Conservation (phyloP, 2,329 filamentous ascomycete species). For the Cryphonectria parasitica region DNA sequence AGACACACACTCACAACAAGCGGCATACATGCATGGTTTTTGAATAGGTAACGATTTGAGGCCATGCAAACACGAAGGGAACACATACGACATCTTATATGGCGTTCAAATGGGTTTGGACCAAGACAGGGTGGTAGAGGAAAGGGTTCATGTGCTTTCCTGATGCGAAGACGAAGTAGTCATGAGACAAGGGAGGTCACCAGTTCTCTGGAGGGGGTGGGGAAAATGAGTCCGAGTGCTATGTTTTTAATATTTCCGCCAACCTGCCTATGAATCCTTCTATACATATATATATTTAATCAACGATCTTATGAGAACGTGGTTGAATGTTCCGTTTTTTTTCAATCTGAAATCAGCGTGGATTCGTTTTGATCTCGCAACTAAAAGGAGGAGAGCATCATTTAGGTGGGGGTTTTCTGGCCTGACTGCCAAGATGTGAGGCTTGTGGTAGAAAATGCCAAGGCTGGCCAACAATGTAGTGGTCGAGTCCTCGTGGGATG, state of each 20-base stretch:
- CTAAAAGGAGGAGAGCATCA: background rate
- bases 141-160: background rate
- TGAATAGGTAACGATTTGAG: constrained; percentile 1
- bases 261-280: background rate
- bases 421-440: background rate
- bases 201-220: background rate
- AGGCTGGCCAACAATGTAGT: background rate
- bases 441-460: background rate
- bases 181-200: background rate
- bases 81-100: background rate
- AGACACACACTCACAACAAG: background rate
- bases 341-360: background rate
- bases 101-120: background rate
- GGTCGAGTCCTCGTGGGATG: background rate
- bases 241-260: background rate
- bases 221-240: background rate
- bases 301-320: background rate
- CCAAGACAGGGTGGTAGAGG: background rate
- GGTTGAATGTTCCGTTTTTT: background rate
- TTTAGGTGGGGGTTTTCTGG: background rate
- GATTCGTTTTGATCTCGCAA: background rate
- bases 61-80: background rate
- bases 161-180: background rate
- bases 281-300: background rate
- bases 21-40: background rate